phyloP scores from a whole-genome alignment of 352 stramenopile genomes.

The Thalassiosira ordinaria region DNA sequence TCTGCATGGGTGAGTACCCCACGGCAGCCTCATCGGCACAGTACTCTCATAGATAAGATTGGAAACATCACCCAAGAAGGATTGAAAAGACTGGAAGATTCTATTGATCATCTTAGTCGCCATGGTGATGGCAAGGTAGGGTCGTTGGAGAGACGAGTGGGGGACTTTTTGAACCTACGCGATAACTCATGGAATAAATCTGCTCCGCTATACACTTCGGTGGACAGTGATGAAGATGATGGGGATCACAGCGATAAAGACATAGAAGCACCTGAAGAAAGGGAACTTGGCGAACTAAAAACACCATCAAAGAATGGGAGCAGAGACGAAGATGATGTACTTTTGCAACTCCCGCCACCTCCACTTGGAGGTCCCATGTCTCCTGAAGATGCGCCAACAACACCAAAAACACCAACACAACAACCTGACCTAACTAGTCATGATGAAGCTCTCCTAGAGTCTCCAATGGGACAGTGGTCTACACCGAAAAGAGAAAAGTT shows the following conservation, averaged over 20 bases:
- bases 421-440: not conserved
- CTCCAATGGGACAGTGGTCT: conserved; percentile 70
- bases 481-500: conserved; percentile 54
- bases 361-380: conserved; percentile 35
- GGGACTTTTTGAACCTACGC: conserved; percentile 41
- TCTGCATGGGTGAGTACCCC: conserved; percentile 47
- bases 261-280: conserved; percentile 34
- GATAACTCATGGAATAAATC: conserved; percentile 25
- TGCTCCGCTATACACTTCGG: conserved; percentile 16
- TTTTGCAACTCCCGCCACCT: conserved; percentile 39
- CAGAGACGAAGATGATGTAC: conserved; percentile 12
- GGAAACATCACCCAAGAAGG: conserved; percentile 60
- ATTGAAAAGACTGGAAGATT: conserved; percentile 53
- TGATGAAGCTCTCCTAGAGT: conserved; percentile 21
- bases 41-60: conserved; percentile 77
- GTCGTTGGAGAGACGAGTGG: conserved; percentile 33
- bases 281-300: not conserved
- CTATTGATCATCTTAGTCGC: conserved; percentile 52
- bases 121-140: conserved; percentile 47
- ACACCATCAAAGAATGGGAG: not conserved
- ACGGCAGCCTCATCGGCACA: conserved; percentile 70
- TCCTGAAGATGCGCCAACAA: conserved; percentile 16
- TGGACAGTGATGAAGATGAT: conserved; percentile 23
- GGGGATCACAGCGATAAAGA: conserved; percentile 15
- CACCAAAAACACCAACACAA: conserved; percentile 7